Evolutionary conservation across 306 rosid genomes (phyloP).

Genomic region (Carpinus viminea): DNA sequence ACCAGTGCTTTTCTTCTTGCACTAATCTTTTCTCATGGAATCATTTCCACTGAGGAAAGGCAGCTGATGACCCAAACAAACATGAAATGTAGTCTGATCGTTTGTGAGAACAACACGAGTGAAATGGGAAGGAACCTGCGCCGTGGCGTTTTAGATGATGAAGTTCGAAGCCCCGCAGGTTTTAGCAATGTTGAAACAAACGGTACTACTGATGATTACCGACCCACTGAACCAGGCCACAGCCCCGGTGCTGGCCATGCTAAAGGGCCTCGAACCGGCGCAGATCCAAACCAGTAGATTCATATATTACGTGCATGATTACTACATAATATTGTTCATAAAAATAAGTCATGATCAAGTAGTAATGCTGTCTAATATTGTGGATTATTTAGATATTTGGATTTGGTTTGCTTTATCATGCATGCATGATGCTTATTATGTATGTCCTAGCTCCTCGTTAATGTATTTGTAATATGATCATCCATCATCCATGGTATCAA

Average conservation of each 20-base stretch:
- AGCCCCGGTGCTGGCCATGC: constrained; percentile 90
- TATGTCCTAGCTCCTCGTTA: neutral
- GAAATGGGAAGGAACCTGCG: neutral
- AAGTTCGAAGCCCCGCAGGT: neutral
- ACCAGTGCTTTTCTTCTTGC: constrained; percentile 34
- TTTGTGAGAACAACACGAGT: neutral
- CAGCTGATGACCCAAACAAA: constrained; percentile 17
- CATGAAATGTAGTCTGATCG: neutral
- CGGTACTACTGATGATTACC: constrained; percentile 39
- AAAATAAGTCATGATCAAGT: neutral
- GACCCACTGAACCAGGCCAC: constrained; percentile 81
- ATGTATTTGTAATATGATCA: neutral
- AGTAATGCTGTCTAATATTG: neutral
- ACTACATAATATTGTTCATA: neutral
- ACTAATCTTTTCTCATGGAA: constrained; percentile 27
- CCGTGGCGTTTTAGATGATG: constrained; percentile 22
- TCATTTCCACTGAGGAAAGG: constrained; percentile 39
- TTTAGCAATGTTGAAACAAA: constrained; percentile 4
- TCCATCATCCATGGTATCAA: neutral
- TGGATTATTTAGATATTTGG: constrained; percentile 12
- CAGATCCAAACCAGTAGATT: constrained; percentile 30
- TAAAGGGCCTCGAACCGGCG: constrained; percentile 30
- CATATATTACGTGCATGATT: constrained; percentile 1
- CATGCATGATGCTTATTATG: too few relatives aligned
- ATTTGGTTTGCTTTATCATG: neutral